Percentiles rank a stretch among this genome's conserved stretches.
Conservation (phyloP, 768 basidiomycete species). For the Rhodotorula sphaerocarpa region DNA sequence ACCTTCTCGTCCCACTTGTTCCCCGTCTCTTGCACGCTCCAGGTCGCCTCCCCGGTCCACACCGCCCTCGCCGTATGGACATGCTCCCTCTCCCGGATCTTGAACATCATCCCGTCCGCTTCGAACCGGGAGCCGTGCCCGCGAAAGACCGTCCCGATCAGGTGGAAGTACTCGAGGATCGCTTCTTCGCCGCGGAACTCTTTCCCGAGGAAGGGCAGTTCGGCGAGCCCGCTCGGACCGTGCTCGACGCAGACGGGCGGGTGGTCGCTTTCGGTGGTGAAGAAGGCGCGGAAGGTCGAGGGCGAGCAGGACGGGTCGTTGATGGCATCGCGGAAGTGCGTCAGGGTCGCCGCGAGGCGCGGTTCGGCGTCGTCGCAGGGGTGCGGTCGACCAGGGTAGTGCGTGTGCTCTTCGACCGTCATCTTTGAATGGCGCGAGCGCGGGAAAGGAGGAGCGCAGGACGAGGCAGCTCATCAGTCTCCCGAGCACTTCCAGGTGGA, state of each 20-base stretch:
- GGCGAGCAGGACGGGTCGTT: background rate
- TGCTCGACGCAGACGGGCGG: conserved; percentile 5
- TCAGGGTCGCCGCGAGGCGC: background rate
- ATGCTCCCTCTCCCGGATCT: background rate
- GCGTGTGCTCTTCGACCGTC: background rate
- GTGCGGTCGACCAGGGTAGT: background rate
- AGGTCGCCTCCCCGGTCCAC: conserved; percentile 4
- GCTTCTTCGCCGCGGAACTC: background rate
- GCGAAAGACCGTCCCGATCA: background rate
- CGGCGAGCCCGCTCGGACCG: background rate
- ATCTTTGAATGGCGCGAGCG: background rate
- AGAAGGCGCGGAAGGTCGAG: background rate
- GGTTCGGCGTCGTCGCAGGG: background rate
- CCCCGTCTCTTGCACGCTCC: conserved; percentile 3
- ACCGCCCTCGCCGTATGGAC: background rate
- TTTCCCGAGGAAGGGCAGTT: conserved; percentile 9
- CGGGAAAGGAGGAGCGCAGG: background rate
- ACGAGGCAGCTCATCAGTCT: too few species aligned
- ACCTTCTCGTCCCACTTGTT: conserved; percentile 7
- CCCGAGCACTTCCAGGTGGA: too few species aligned
- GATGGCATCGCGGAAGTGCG: background rate
- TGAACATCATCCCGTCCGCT: background rate
- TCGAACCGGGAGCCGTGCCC: background rate
- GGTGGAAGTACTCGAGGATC: background rate
- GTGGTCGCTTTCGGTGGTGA: background rate